Evolutionary conservation across 2,329 filamentous ascomycete genomes (phyloP).

Genomic region (Monosporascus sp.): DNA sequence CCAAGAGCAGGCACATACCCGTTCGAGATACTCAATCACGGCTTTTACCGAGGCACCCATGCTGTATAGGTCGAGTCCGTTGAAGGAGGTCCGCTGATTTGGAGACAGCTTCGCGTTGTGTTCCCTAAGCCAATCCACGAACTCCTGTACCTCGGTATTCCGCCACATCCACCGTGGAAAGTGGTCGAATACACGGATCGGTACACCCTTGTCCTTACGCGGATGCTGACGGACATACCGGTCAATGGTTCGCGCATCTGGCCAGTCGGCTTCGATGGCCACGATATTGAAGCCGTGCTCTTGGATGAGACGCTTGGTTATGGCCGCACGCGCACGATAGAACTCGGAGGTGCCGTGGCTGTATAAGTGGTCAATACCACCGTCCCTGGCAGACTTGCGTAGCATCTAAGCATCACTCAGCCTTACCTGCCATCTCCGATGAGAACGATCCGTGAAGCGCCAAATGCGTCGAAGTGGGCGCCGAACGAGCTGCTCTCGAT

Average conservation of each 20-base stretch:
- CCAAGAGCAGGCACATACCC: conserved; percentile 1
- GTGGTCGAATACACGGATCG: conserved; percentile 37
- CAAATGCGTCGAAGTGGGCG: conserved; percentile 34
- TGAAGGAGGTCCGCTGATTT: conserved; percentile 31
- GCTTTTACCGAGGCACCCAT: conserved; percentile 11
- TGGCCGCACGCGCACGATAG: conserved; percentile 44
- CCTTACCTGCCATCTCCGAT: conserved; percentile 36
- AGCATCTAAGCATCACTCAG: too few relatives aligned
- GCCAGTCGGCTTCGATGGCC: conserved; percentile 49
- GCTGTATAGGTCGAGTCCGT: conserved; percentile 41
- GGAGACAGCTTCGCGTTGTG: conserved; percentile 27
- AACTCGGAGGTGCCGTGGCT: conserved; percentile 50
- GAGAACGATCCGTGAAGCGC: conserved; percentile 33
- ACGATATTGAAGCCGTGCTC: conserved; percentile 46
- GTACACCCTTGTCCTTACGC: conserved; percentile 15
- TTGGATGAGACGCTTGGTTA: conserved; percentile 43
- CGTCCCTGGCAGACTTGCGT: too few relatives aligned
- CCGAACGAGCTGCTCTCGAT: conserved; percentile 27
- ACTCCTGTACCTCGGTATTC: conserved; percentile 43
- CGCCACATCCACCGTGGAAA: conserved; percentile 55
- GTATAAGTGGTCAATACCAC: background rate
- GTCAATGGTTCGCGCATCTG: conserved; percentile 45
- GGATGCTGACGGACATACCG: conserved; percentile 42
- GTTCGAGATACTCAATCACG: conserved; percentile 38
- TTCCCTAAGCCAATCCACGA: conserved; percentile 45